Evolutionary conservation across 2,329 filamentous ascomycete species (phyloP).

Genomic region (Colletotrichum tanaceti): DNA sequence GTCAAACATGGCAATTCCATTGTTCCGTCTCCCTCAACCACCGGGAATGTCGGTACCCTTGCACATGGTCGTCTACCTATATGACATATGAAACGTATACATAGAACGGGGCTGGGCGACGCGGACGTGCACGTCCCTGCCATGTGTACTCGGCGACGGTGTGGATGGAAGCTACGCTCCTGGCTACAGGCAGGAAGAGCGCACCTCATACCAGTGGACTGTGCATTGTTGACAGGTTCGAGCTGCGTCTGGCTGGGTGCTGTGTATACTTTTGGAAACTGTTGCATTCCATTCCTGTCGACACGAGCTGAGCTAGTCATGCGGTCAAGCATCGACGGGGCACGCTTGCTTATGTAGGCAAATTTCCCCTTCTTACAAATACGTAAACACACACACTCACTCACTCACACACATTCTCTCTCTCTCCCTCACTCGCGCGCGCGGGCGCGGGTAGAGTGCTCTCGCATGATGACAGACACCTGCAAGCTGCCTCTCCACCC

Average conservation of each 20-base stretch:
- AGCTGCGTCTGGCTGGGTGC: conserved; percentile 12
- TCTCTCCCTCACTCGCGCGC: conserved; percentile 2
- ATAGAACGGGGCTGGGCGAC: neutral
- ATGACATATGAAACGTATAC: neutral
- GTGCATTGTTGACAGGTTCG: conserved; percentile 28
- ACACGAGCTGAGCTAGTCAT: conserved; percentile 12
- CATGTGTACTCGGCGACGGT: neutral
- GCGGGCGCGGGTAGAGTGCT: conserved; percentile 1
- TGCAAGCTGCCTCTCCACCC: conserved; percentile 36
- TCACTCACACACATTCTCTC: too few species aligned
- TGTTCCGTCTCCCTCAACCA: conserved; percentile 1
- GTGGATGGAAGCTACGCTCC: conserved; percentile 18
- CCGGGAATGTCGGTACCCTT: neutral
- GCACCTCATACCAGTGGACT: conserved; percentile 14
- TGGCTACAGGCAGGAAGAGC: conserved; percentile 30
- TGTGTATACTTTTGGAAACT: conserved; percentile 22
- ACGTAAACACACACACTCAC: too few species aligned
- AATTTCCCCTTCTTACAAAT: too few species aligned
- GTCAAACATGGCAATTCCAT: conserved; percentile 17
- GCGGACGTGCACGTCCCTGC: neutral
- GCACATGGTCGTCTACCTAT: neutral
- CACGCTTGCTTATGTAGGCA: conserved; percentile 26
- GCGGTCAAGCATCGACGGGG: conserved; percentile 7
- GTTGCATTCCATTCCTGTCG: conserved; percentile 7
- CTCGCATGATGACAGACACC: conserved; percentile 17